These are phyloP conservation scores for Termitomyces sp. DNA, from an alignment of 768 basidiomycete species.

Conservation along the genomic window DNA sequence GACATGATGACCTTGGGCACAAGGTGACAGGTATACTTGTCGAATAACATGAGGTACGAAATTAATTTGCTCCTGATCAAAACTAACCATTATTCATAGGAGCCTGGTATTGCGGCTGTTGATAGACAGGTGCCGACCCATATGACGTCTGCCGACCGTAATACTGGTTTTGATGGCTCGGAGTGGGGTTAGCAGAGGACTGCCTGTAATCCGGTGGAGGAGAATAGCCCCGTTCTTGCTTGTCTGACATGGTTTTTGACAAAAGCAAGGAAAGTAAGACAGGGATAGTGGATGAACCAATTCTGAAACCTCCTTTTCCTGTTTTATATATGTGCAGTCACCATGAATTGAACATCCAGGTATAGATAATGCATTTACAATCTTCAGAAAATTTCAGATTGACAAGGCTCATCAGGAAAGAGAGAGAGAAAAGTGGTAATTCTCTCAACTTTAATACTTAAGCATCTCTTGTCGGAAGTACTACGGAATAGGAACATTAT, in stretches of 20 bases:
- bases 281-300: neutral
- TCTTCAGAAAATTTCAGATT: neutral
- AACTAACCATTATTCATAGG: slow-evolving; percentile 4
- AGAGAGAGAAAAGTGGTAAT: too few species aligned
- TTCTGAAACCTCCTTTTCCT: neutral
- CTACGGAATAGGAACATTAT: too few species aligned
- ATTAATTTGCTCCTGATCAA: neutral
- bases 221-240: neutral
- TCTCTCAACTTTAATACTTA: too few species aligned
- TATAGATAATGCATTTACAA: neutral
- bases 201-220: slow-evolving; percentile 7
- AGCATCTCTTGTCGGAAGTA: too few species aligned
- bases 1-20: slow-evolving; percentile 21
- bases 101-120: slow-evolving; percentile 8
- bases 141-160: neutral
- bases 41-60: neutral
- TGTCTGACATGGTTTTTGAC: slow-evolving; percentile 9
- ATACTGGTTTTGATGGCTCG: neutral
- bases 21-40: slow-evolving; percentile 16
- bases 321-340: neutral
- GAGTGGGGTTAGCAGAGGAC: neutral
- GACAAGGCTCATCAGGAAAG: too few species aligned
- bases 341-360: neutral
- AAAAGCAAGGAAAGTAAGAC: slow-evolving; percentile 3
- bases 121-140: neutral